Conservation (phyloP, 2,329 filamentous ascomycete genomes). For the Lecanicillium sp. region DNA sequence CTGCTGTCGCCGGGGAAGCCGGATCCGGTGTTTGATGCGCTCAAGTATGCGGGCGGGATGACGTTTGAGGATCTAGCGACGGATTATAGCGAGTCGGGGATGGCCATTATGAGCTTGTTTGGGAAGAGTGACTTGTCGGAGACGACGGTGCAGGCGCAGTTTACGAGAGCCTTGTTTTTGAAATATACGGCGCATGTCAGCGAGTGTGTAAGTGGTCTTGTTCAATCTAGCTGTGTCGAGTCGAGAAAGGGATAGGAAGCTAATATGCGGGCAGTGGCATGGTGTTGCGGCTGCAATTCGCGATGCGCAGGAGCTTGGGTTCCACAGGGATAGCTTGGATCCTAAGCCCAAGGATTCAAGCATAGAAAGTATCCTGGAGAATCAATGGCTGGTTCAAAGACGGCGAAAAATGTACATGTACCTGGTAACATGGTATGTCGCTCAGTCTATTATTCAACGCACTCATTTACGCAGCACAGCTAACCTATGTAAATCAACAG, state of each 20-base stretch:
- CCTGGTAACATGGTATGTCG: conserved; percentile 33
- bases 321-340: conserved; percentile 46
- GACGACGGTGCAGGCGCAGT: conserved; percentile 48
- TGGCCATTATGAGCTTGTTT: conserved; percentile 42
- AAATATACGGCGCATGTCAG: conserved; percentile 52
- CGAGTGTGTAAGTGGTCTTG: conserved; percentile 36
- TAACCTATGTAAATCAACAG: too few species aligned
- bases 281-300: conserved; percentile 47
- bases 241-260: conserved; percentile 11
- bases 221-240: conserved; percentile 1
- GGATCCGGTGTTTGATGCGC: conserved; percentile 40
- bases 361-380: conserved; percentile 41
- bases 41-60: conserved; percentile 52
- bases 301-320: conserved; percentile 54
- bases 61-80: conserved; percentile 51
- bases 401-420: conserved; percentile 48
- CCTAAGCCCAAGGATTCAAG: conserved; percentile 37
- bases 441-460: not conserved
- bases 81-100: conserved; percentile 52
- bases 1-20: conserved; percentile 36
- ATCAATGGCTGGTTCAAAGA: conserved; percentile 49
- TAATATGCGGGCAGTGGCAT: conserved; percentile 37
- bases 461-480: too few species aligned
- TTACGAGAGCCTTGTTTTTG: conserved; percentile 45
- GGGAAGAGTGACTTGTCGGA: conserved; percentile 49